phyloP scores from a whole-genome alignment of 495 filamentous ascomycete genomes.

The Penicillium ochrochloron region DNA sequence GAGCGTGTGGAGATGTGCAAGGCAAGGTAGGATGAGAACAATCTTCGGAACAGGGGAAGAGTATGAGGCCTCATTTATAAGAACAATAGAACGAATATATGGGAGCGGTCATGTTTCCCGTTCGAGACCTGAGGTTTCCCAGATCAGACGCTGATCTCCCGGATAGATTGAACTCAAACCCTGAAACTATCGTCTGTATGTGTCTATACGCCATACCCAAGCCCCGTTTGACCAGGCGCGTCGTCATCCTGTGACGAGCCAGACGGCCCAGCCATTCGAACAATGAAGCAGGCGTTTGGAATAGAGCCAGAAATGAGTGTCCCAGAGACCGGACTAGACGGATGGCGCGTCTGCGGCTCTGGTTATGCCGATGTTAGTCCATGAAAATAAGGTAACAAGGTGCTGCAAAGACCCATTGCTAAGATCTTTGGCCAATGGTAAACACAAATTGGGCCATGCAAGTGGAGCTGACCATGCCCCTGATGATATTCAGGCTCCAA shows the following conservation, averaged over 20 bases:
- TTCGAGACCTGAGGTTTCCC: not conserved
- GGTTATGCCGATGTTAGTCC: slow-evolving; percentile 4
- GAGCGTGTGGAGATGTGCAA: slow-evolving; percentile 6
- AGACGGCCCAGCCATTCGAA: not conserved
- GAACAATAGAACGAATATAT: not conserved
- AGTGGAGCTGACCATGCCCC: not conserved
- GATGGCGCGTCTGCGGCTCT: not conserved
- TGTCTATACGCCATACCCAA: not conserved
- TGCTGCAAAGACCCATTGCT: not conserved
- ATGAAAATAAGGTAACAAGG: slow-evolving; percentile 8
- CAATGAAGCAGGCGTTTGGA: slow-evolving; percentile 11
- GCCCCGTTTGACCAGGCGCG: not conserved
- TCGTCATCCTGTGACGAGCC: slow-evolving; percentile 14
- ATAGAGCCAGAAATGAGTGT: slow-evolving; percentile 5
- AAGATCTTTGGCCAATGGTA: slow-evolving; percentile 6
- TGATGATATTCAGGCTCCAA: slow-evolving; percentile 3
- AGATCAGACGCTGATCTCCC: slow-evolving; percentile 22
- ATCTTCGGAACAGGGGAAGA: not conserved
- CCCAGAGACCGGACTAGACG: not conserved
- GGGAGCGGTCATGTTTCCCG: slow-evolving; percentile 13
- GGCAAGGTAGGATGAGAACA: not conserved
- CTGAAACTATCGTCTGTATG: slow-evolving; percentile 14
- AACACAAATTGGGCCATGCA: too few species aligned
- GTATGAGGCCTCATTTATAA: not conserved
- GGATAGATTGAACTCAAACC: slow-evolving; percentile 15